phyloP scores from a whole-genome alignment of 1,284 basidiomycete genomes.

The Cutaneotrichosporon dermatis region DNA sequence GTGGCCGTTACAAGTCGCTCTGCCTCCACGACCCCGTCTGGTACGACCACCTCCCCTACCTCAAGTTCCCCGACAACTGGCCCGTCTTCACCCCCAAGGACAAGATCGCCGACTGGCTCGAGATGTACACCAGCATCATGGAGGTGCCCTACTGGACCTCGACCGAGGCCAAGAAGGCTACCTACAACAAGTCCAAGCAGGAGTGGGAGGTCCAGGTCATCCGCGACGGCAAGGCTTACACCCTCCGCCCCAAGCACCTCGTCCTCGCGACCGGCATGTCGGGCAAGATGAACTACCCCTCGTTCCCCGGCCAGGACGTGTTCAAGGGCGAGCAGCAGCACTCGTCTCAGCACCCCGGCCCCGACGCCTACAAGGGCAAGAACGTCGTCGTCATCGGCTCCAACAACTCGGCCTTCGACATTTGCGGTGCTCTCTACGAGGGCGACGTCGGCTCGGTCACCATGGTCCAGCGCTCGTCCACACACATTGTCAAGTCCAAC shows the following conservation, averaged over 20 bases:
- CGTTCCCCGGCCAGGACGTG: conserved; percentile 42
- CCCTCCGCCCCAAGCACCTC: conserved; percentile 50
- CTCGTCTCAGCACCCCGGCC: conserved; percentile 54
- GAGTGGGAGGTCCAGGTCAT: conserved; percentile 55
- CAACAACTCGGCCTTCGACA: conserved; percentile 23
- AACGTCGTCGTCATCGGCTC: conserved; percentile 25
- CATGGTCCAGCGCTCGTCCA: conserved; percentile 53
- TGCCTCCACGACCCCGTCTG: conserved; percentile 61
- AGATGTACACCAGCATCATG: conserved; percentile 32
- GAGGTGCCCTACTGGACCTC: conserved; percentile 45
- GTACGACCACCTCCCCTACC: conserved; percentile 51
- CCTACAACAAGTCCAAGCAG: conserved; percentile 40
- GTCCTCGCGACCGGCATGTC: conserved; percentile 20
- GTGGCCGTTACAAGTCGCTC: conserved; percentile 56
- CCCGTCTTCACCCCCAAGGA: conserved; percentile 59
- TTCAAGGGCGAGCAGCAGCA: conserved; percentile 57
- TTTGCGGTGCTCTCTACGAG: conserved; percentile 35
- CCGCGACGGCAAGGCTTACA: conserved; percentile 48
- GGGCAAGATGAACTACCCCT: conserved; percentile 19
- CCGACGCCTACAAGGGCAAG: conserved; percentile 50
- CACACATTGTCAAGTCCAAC: conserved; percentile 46
- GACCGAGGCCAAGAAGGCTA: conserved; percentile 51
- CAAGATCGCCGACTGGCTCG: conserved; percentile 38
- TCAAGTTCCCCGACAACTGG: conserved; percentile 52
- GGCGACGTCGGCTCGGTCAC: conserved; percentile 42